Conservation (phyloP, 306 rosid genomes). For the Quercus glauca region DNA sequence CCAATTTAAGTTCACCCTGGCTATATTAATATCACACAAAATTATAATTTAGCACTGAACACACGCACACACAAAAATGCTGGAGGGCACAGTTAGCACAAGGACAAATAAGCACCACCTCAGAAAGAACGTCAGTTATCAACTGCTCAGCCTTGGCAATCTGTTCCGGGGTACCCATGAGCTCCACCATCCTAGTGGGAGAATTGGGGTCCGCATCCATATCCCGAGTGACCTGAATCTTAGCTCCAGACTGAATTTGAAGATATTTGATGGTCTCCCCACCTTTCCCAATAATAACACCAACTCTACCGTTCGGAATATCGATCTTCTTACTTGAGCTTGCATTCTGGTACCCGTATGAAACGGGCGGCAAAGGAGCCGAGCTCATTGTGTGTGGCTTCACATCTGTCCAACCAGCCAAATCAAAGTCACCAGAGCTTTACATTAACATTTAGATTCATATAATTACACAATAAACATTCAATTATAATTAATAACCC, state of each 20-base stretch:
- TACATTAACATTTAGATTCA: background rate
- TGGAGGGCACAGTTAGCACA: background rate
- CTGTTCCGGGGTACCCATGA: slow-evolving; percentile 84
- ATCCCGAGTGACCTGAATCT: slow-evolving; percentile 94
- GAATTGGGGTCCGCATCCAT: slow-evolving; percentile 81
- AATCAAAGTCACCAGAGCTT: background rate
- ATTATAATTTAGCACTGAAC: background rate
- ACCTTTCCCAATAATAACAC: slow-evolving; percentile 92
- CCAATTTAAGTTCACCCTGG: too few relatives aligned
- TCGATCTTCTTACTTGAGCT: slow-evolving; percentile 81
- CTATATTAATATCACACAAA: background rate
- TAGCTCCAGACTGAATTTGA: slow-evolving; percentile 91
- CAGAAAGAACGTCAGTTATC: slow-evolving; percentile 85
- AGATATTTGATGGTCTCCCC: slow-evolving; percentile 98
- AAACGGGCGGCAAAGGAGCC: slow-evolving; percentile 54
- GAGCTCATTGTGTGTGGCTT: slow-evolving; percentile 45
- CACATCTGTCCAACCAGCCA: slow-evolving; percentile 38
- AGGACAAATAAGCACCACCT: slow-evolving; percentile 39
- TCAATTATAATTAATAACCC: background rate
- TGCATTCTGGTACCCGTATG: slow-evolving; percentile 62
- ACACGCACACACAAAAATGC: background rate
- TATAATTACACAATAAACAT: background rate
- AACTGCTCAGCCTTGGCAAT: slow-evolving; percentile 81
- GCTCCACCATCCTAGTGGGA: slow-evolving; percentile 63
- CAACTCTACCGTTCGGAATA: slow-evolving; percentile 91